Conservation (phyloP, 257 asterid genomes). For the Ilex asprella region DNA sequence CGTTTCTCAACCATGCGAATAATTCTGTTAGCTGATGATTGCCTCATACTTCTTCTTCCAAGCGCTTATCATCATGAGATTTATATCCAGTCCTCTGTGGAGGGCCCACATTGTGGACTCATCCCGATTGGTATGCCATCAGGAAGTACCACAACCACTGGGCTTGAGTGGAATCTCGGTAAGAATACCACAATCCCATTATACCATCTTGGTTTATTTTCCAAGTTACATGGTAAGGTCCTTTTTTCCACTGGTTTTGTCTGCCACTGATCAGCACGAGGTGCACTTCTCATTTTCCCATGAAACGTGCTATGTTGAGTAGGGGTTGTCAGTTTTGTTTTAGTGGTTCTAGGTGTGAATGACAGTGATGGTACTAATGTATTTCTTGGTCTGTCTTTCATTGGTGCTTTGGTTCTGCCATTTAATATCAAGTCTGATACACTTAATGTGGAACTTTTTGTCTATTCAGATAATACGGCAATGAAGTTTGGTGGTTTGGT, state of each 20-base stretch:
- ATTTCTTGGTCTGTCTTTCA: not conserved
- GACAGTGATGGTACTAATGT: not conserved
- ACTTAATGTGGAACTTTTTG: slow-evolving; percentile 6
- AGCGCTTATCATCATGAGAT: slow-evolving; percentile 59
- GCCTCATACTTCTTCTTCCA: slow-evolving; percentile 87
- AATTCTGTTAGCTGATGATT: slow-evolving; percentile 75
- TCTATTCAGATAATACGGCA: slow-evolving; percentile 49
- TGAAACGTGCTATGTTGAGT: too few species aligned
- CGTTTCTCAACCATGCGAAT: slow-evolving; percentile 51
- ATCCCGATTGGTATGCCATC: slow-evolving; percentile 65
- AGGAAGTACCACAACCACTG: slow-evolving; percentile 60
- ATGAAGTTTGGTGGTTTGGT: slow-evolving; percentile 83
- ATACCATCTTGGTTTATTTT: too few species aligned
- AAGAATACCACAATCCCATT: slow-evolving; percentile 19
- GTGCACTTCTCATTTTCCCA: not conserved
- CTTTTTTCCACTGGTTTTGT: not conserved
- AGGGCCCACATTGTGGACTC: slow-evolving; percentile 94
- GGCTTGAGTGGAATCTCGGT: slow-evolving; percentile 90
- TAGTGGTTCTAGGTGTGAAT: not conserved
- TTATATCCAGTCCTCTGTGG: slow-evolving; percentile 41
- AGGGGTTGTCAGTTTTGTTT: too few species aligned
- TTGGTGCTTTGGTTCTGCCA: not conserved
- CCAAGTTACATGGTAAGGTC: not conserved
- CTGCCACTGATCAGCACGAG: not conserved
- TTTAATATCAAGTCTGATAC: slow-evolving; percentile 8